Evolutionary conservation across 306 rosid genomes (phyloP).

Genomic region (Ceratonia siliqua): DNA sequence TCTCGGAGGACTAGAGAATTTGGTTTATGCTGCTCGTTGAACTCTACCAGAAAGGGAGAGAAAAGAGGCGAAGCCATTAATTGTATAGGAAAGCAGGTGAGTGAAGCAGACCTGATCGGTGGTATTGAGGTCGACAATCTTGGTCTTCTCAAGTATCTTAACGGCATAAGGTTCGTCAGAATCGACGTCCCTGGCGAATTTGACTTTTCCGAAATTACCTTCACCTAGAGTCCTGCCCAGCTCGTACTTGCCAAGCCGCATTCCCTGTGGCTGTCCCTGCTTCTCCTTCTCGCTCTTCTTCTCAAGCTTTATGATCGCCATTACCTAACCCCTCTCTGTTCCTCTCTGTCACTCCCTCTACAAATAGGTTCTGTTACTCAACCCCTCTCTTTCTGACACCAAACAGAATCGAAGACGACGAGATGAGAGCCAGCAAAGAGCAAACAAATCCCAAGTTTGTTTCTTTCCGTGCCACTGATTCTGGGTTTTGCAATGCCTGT

Average conservation of each 20-base stretch:
- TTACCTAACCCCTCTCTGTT: background rate
- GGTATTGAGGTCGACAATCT: conserved; percentile 55
- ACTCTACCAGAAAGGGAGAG: background rate
- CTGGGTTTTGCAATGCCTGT: no score
- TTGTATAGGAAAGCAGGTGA: background rate
- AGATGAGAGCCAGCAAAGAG: no score
- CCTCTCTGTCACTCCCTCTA: background rate
- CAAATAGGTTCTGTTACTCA: no score
- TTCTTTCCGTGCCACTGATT: no score
- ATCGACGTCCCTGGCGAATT: conserved; percentile 51
- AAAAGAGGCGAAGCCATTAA: background rate
- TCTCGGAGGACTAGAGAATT: background rate
- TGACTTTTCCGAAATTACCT: conserved; percentile 88
- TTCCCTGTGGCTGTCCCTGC: conserved; percentile 32
- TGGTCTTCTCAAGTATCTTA: conserved; percentile 72
- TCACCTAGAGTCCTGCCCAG: conserved; percentile 67
- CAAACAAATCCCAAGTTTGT: no score
- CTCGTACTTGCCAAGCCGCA: conserved; percentile 71
- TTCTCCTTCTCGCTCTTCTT: conserved; percentile 11
- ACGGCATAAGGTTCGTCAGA: conserved; percentile 63
- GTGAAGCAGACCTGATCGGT: conserved; percentile 61
- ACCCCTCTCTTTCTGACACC: no score
- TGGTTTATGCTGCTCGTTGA: background rate
- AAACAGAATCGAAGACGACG: no score
- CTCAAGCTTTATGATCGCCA: conserved; percentile 38